Evolutionary conservation across 2,329 filamentous ascomycete genomes (phyloP).

Genomic region (Chalara sp.): DNA sequence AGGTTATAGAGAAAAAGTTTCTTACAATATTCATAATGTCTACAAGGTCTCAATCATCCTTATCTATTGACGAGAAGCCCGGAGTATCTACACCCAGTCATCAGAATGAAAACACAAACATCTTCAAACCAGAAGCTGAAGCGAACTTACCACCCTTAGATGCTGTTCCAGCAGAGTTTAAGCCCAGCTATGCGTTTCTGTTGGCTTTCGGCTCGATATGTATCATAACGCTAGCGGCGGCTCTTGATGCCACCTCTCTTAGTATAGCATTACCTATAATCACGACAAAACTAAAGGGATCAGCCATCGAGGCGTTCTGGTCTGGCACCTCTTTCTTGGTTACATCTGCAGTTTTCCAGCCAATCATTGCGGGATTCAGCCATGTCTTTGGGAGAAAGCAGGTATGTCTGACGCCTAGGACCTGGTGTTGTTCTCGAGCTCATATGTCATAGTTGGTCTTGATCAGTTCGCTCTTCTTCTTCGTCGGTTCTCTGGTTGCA

Average conservation of each 20-base stretch:
- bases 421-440: neutral
- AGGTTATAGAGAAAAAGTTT: no score
- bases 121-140: neutral
- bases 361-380: conserved; percentile 33
- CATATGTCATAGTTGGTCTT: conserved; percentile 14
- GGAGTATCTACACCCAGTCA: no score
- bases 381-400: conserved; percentile 35
- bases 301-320: conserved; percentile 61
- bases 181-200: conserved; percentile 17
- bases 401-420: conserved; percentile 2
- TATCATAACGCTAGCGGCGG: conserved; percentile 53
- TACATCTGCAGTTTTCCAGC: conserved; percentile 55
- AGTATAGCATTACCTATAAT: conserved; percentile 54
- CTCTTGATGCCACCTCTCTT: conserved; percentile 59
- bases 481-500: conserved; percentile 31
- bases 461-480: conserved; percentile 28
- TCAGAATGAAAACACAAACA: no score
- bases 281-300: conserved; percentile 42
- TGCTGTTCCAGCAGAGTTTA: conserved; percentile 11
- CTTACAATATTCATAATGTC: no score
- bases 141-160: conserved; percentile 10
- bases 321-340: conserved; percentile 64
- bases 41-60: no score
- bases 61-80: conserved; percentile 1
- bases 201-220: conserved; percentile 22